These are phyloP conservation scores for Taphrina wiesneri DNA, from an alignment of 1,139 yeast species.

Conservation along the genomic window DNA sequence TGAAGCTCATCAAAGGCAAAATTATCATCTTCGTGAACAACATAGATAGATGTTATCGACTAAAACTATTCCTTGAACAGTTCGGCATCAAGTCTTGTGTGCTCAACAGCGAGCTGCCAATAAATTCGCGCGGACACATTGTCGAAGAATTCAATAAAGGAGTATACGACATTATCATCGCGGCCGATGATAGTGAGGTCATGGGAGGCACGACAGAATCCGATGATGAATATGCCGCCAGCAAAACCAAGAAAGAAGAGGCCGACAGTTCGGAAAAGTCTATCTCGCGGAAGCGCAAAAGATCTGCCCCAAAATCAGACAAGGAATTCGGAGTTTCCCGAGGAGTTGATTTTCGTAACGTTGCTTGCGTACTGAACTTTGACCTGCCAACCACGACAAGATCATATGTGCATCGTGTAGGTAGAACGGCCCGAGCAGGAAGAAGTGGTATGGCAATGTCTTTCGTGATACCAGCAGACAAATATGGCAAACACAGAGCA, in stretches of 20 bases:
- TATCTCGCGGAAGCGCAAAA: constrained; percentile 48
- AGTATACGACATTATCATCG: constrained; percentile 81
- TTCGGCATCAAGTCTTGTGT: constrained; percentile 90
- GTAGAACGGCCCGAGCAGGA: constrained; percentile 98
- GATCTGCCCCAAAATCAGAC: constrained; percentile 48
- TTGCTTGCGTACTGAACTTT: constrained; percentile 93
- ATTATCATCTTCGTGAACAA: constrained; percentile 87
- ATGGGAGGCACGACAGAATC: constrained; percentile 40
- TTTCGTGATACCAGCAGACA: constrained; percentile 79
- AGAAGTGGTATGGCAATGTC: constrained; percentile 93
- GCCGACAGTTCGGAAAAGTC: constrained; percentile 29
- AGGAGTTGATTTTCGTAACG: constrained; percentile 95
- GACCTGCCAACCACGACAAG: constrained; percentile 90
- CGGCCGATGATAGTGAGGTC: constrained; percentile 73
- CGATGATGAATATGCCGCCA: constrained; percentile 38
- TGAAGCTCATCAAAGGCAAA: constrained; percentile 86
- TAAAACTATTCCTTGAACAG: constrained; percentile 87
- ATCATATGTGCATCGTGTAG: constrained; percentile 90
- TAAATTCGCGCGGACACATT: constrained; percentile 88
- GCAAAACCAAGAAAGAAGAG: constrained; percentile 40
- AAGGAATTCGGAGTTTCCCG: constrained; percentile 91
- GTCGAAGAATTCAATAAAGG: constrained; percentile 94
- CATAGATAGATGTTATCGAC: constrained; percentile 91
- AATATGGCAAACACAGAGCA: constrained; percentile 85
- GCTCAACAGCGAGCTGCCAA: constrained; percentile 87